Conservation (phyloP, 768 basidiomycete genomes). For the Rhodotorula kratochvilovae region DNA sequence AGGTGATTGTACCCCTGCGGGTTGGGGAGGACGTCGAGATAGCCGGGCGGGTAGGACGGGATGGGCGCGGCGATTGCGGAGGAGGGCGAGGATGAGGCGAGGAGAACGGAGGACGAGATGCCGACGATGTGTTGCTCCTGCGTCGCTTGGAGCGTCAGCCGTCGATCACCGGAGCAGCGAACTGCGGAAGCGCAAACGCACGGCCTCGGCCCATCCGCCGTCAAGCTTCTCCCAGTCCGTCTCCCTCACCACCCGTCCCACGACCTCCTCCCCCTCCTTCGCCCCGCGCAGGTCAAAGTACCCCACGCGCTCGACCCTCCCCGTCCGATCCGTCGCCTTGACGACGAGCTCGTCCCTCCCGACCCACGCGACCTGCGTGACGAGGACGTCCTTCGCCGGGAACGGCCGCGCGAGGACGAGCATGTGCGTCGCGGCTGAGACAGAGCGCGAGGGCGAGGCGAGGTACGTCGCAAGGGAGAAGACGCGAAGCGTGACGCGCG, state of each 20-base stretch:
- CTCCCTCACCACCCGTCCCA: conserved; percentile 61
- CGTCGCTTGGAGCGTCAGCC: not conserved
- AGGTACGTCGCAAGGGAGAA: conserved; percentile 67
- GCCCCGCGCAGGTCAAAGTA: conserved; percentile 57
- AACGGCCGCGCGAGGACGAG: conserved; percentile 47
- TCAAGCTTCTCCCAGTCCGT: conserved; percentile 86
- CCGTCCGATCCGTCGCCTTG: conserved; percentile 81
- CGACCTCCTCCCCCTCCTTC: conserved; percentile 50
- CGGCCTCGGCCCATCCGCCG: conserved; percentile 89
- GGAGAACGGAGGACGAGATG: conserved; percentile 6
- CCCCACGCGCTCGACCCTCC: conserved; percentile 71
- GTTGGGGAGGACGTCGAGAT: conserved; percentile 84
- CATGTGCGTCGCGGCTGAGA: conserved; percentile 45
- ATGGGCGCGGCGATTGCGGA: not conserved
- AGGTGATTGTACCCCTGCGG: conserved; percentile 80
- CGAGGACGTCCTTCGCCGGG: conserved; percentile 58
- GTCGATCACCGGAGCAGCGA: too few species aligned
- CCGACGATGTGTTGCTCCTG: conserved; percentile 61
- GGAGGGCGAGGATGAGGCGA: conserved; percentile 6
- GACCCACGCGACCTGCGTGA: conserved; percentile 85
- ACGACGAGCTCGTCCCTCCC: conserved; percentile 66
- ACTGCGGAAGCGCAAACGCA: conserved; percentile 49
- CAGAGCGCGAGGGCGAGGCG: not conserved
- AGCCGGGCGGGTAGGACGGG: conserved; percentile 50
- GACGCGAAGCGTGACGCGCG: conserved; percentile 72